These are phyloP conservation scores for Cryptococcus hybrid DNA, from an alignment of 1,284 basidiomycete genomes.

Conservation along the genomic window DNA sequence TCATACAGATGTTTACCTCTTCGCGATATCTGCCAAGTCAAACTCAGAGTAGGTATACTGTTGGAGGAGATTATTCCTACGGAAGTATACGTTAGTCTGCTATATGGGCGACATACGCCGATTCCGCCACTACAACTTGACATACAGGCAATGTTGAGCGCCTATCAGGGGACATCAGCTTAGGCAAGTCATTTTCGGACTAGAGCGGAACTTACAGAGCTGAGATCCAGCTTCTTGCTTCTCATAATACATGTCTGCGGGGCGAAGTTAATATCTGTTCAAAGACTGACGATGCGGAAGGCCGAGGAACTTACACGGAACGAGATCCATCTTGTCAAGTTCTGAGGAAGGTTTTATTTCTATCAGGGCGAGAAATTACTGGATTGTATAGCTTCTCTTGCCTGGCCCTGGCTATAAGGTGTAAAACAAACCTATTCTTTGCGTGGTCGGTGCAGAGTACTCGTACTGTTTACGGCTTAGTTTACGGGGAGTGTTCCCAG, in stretches of 20 bases:
- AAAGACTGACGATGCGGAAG: not conserved
- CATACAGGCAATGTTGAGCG: slow-evolving; percentile 51
- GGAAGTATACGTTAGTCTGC: not conserved
- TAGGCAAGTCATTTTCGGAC: not conserved
- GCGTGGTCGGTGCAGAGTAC: too few relatives aligned
- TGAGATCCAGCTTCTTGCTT: slow-evolving; percentile 50
- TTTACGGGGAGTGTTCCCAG: too few relatives aligned
- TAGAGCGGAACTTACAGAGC: slow-evolving; percentile 34
- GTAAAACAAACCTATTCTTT: too few relatives aligned
- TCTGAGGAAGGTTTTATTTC: too few relatives aligned
- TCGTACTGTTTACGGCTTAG: too few relatives aligned
- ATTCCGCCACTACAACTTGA: not conserved
- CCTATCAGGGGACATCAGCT: slow-evolving; percentile 24
- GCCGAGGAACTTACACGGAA: slow-evolving; percentile 33
- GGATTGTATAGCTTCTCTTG: too few relatives aligned
- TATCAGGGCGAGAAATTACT: too few relatives aligned
- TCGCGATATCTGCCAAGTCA: slow-evolving; percentile 79
- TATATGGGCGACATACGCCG: not conserved
- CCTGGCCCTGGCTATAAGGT: too few relatives aligned
- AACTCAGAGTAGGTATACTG: slow-evolving; percentile 65
- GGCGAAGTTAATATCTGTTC: not conserved
- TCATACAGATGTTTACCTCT: slow-evolving; percentile 41
- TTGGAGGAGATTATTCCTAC: slow-evolving; percentile 53
- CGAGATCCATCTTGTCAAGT: slow-evolving; percentile 37
- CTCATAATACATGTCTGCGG: slow-evolving; percentile 45